These are phyloP conservation scores for Pichia heedii DNA, from an alignment of 805 yeast genomes.

Conservation along the genomic window DNA sequence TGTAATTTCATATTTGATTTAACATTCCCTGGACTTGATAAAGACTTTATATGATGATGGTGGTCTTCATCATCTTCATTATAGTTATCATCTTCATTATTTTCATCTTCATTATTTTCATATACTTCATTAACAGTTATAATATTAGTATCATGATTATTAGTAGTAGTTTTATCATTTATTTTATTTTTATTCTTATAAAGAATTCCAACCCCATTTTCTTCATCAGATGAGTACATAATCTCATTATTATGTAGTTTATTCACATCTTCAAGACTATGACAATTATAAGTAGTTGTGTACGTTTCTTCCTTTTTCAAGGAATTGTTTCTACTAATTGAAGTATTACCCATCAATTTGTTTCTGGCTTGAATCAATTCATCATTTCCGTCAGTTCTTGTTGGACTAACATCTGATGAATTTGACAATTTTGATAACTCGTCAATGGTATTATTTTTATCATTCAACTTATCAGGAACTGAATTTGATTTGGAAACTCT, in stretches of 20 bases:
- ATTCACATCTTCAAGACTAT: not conserved
- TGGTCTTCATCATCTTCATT: not conserved
- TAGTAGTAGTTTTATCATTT: too few species aligned
- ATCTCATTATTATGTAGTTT: not conserved
- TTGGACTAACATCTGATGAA: constrained; percentile 3
- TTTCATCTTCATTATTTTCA: not conserved
- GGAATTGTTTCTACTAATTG: not conserved
- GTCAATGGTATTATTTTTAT: not conserved
- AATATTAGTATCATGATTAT: not conserved
- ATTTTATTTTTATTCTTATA: not conserved
- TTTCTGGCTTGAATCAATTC: constrained; percentile 7
- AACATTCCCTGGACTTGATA: not conserved
- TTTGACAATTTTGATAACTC: constrained; percentile 4
- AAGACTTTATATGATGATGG: not conserved
- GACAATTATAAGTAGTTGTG: not conserved
- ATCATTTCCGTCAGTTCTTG: not conserved
- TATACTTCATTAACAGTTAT: not conserved
- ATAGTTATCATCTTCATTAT: not conserved
- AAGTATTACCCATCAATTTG: constrained; percentile 6
- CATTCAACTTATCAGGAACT: constrained; percentile 2
- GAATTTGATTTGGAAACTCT: constrained; percentile 8
- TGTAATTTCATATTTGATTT: not conserved
- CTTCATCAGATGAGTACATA: not conserved
- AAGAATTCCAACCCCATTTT: not conserved
- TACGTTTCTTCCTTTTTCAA: not conserved